phyloP scores from a whole-genome alignment of 768 basidiomycete species.

The Suillus hirtellus region DNA sequence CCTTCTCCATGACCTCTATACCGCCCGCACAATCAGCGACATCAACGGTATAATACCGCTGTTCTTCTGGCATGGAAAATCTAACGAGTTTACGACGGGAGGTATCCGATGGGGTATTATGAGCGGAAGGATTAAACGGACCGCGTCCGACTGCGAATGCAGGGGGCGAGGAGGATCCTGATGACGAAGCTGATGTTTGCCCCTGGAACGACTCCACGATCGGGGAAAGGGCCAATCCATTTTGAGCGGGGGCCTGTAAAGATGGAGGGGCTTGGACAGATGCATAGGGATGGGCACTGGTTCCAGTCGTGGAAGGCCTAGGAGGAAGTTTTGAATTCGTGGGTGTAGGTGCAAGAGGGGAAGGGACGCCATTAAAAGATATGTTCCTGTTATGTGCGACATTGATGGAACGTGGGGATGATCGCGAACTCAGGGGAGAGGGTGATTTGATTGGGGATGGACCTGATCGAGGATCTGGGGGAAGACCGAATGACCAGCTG shows the following conservation, averaged over 20 bases:
- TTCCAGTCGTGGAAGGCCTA: conserved; percentile 43
- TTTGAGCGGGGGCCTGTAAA: conserved; percentile 36
- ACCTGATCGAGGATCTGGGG: conserved; percentile 60
- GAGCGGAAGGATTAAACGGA: conserved; percentile 51
- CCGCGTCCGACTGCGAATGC: conserved; percentile 61
- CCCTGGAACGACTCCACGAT: conserved; percentile 63
- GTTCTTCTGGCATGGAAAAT: conserved; percentile 83
- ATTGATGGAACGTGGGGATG: conserved; percentile 42
- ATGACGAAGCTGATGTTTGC: conserved; percentile 16
- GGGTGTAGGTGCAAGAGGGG: conserved; percentile 37
- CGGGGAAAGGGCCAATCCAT: conserved; percentile 59
- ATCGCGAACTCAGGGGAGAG: conserved; percentile 27
- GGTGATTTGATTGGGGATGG: conserved; percentile 39
- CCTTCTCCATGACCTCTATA: conserved; percentile 84
- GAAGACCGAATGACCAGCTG: conserved; percentile 55
- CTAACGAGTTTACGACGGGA: conserved; percentile 84
- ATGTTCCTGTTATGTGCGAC: conserved; percentile 53
- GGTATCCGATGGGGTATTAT: conserved; percentile 61
- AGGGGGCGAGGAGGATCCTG: conserved; percentile 49
- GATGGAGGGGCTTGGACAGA: conserved; percentile 48
- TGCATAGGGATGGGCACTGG: conserved; percentile 60
- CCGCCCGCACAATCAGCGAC: conserved; percentile 80
- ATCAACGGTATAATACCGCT: conserved; percentile 74
- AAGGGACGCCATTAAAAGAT: conserved; percentile 48
- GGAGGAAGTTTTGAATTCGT: conserved; percentile 44